These are phyloP conservation scores for Daldinia vernicosa DNA, from an alignment of 495 filamentous ascomycete genomes.

Conservation along the genomic window DNA sequence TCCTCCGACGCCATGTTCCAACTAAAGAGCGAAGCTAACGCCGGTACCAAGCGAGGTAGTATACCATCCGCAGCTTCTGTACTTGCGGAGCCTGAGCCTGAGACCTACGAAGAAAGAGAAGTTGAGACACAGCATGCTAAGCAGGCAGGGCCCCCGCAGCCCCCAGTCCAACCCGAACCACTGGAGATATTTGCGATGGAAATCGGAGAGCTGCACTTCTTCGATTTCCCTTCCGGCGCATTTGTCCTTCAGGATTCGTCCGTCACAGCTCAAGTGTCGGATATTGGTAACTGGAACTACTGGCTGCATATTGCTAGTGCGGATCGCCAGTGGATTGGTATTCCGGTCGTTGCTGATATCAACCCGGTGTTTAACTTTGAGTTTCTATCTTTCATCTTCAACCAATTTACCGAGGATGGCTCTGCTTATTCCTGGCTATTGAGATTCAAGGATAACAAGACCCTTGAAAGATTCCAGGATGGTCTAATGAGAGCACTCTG, in stretches of 20 bases:
- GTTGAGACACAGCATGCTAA: conserved; percentile 33
- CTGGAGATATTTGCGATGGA: conserved; percentile 79
- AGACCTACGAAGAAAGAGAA: conserved; percentile 25
- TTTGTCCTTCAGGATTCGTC: conserved; percentile 83
- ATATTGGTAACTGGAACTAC: conserved; percentile 92
- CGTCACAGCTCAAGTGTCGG: conserved; percentile 81
- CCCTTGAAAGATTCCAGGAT: conserved; percentile 88
- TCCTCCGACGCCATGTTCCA: conserved; percentile 58
- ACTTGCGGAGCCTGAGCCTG: conserved; percentile 21
- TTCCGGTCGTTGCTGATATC: conserved; percentile 84
- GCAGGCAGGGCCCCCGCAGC: conserved; percentile 54
- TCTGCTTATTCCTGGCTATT: conserved; percentile 96
- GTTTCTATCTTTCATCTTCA: conserved; percentile 98
- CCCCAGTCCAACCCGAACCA: conserved; percentile 71
- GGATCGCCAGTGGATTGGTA: conserved; percentile 87
- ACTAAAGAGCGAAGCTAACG: conserved; percentile 49
- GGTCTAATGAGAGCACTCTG: conserved; percentile 94
- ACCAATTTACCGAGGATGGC: conserved; percentile 88
- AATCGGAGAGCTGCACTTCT: conserved; percentile 86
- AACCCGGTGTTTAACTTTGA: conserved; percentile 99
- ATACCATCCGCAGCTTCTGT: conserved; percentile 16
- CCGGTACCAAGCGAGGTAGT: conserved; percentile 47
- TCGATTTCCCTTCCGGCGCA: conserved; percentile 83
- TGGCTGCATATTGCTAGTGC: conserved; percentile 87
- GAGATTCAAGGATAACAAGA: conserved; percentile 83